Percentiles rank a stretch among this genome's conserved stretches.
Conservation (phyloP, 768 basidiomycete species). For the Pholiota conissans region DNA sequence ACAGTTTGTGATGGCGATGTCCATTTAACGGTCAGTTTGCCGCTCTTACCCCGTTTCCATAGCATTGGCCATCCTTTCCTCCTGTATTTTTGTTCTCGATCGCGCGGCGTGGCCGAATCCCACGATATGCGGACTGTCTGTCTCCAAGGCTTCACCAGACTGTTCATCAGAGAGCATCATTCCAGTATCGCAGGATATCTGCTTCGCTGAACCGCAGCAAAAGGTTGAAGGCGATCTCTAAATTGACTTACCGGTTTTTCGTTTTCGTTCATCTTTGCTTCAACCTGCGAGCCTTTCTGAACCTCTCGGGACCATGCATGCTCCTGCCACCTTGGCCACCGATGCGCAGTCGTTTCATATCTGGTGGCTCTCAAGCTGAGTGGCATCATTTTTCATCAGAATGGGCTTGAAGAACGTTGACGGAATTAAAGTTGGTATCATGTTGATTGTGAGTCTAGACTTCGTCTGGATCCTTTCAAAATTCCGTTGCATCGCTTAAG, state of each 20-base stretch:
- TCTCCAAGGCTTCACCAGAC: neutral
- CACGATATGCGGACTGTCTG: neutral
- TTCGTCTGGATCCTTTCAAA: neutral
- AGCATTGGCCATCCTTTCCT: slow-evolving; percentile 15
- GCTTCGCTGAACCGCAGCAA: neutral
- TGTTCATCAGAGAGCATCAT: neutral
- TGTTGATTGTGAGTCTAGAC: neutral
- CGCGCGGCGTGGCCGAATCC: neutral
- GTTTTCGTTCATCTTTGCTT: neutral
- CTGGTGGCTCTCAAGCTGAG: neutral
- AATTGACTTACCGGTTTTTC: neutral
- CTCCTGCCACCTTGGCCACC: too few species aligned
- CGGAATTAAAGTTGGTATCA: neutral
- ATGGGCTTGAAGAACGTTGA: neutral
- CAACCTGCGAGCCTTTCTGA: too few species aligned
- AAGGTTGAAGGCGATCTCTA: neutral
- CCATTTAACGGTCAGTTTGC: neutral
- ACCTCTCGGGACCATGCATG: too few species aligned
- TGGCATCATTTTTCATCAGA: neutral
- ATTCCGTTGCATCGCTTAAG: neutral
- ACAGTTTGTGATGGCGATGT: slow-evolving; percentile 15
- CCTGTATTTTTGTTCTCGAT: slow-evolving; percentile 1
- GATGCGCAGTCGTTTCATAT: too few species aligned
- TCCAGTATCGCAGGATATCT: neutral
- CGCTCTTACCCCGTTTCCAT: slow-evolving; percentile 19